phyloP scores from a whole-genome alignment of 192 early-diverging fungal species.

The Phycomyces nitens region DNA sequence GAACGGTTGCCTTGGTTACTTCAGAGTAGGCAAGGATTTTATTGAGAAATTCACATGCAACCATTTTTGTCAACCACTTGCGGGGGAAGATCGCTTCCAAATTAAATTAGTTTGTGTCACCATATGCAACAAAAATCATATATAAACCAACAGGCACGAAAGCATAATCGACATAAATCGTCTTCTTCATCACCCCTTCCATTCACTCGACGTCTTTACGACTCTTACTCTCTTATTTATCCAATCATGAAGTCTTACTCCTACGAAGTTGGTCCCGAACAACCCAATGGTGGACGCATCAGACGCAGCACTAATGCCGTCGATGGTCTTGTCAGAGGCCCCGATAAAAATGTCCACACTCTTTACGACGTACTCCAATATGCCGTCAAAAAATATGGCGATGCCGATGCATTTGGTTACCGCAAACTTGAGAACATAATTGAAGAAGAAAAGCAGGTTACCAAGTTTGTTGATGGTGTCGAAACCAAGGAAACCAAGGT shows the following conservation, averaged over 20 bases:
- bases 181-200: no score
- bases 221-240: slow-evolving; percentile 6
- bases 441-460: slow-evolving; percentile 74
- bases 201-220: no score
- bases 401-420: slow-evolving; percentile 66
- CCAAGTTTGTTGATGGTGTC: slow-evolving; percentile 53
- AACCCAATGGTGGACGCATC: slow-evolving; percentile 30
- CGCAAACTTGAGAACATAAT: slow-evolving; percentile 61
- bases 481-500: slow-evolving; percentile 68
- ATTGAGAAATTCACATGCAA: no score
- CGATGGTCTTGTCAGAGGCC: slow-evolving; percentile 41
- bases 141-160: no score
- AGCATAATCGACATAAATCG: no score
- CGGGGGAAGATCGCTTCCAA: no score
- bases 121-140: no score
- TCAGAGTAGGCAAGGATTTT: no score
- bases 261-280: slow-evolving; percentile 26
- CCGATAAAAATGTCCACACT: slow-evolving; percentile 52
- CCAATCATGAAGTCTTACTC: slow-evolving; percentile 25
- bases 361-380: slow-evolving; percentile 70
- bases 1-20: no score
- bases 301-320: slow-evolving; percentile 45
- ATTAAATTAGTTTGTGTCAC: no score
- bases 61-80: no score
- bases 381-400: slow-evolving; percentile 49